These are phyloP conservation scores for Kwoniella heveanensis DNA, from an alignment of 768 basidiomycete genomes.

Conservation along the genomic window DNA sequence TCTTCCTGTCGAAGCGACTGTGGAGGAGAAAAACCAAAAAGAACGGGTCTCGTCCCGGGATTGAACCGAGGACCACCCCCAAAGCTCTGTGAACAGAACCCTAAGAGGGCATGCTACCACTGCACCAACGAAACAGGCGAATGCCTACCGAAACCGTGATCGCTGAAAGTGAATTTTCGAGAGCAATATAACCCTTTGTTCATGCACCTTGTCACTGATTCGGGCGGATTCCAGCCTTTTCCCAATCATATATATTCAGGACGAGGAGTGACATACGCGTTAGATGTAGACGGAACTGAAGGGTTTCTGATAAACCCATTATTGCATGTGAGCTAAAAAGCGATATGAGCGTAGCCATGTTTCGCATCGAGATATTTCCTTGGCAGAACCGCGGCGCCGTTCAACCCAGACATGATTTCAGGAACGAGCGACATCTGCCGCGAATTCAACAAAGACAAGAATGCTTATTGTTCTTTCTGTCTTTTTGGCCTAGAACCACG, in stretches of 20 bases:
- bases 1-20: too few relatives aligned
- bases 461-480: neutral
- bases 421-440: neutral
- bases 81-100: conserved; percentile 23
- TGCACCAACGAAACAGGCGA: conserved; percentile 29
- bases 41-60: conserved; percentile 29
- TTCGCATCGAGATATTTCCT: too few relatives aligned
- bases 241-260: too few relatives aligned
- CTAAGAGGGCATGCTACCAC: conserved; percentile 32
- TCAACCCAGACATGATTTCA: neutral
- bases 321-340: too few relatives aligned
- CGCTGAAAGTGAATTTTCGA: conserved; percentile 4
- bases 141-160: conserved; percentile 19
- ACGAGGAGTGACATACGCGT: too few relatives aligned
- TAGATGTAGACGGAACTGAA: too few relatives aligned
- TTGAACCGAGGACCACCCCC: conserved; percentile 32
- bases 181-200: conserved; percentile 4
- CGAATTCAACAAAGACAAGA: neutral
- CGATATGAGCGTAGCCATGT: too few relatives aligned
- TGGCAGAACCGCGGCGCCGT: too few relatives aligned
- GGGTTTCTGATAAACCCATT: too few relatives aligned
- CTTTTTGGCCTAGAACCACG: conserved; percentile 1
- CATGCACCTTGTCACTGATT: too few relatives aligned
- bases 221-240: too few relatives aligned
- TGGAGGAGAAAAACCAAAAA: conserved; percentile 10